Conservation (phyloP, 371 early-diverging fungal genomes). For the Umbelopsis sp. region DNA sequence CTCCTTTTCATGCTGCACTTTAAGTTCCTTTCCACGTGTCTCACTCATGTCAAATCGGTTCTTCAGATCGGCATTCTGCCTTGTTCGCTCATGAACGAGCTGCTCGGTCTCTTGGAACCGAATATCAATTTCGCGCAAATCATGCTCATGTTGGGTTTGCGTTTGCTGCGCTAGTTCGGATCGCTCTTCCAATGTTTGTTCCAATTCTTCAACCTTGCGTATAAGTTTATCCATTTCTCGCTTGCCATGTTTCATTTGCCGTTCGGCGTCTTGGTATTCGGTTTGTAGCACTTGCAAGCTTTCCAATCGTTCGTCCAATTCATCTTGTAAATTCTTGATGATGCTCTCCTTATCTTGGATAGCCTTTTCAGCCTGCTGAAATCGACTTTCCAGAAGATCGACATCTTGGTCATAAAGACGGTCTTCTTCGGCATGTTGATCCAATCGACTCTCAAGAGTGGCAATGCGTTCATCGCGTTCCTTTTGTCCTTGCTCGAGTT, state of each 20-base stretch:
- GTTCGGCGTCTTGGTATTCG: constrained; percentile 23
- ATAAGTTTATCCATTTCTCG: constrained; percentile 36
- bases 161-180: constrained; percentile 25
- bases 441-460: constrained; percentile 18
- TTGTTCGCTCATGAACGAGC: constrained; percentile 34
- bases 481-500: constrained; percentile 32
- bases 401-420: constrained; percentile 26
- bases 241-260: constrained; percentile 25
- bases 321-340: constrained; percentile 23
- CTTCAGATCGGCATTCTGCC: constrained; percentile 24
- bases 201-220: constrained; percentile 24
- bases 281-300: constrained; percentile 23
- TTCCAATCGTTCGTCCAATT: constrained; percentile 21
- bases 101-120: constrained; percentile 34
- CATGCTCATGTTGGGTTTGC: constrained; percentile 26
- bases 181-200: constrained; percentile 22
- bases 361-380: constrained; percentile 24
- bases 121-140: constrained; percentile 25
- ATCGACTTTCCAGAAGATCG: constrained; percentile 24
- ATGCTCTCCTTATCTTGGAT: constrained; percentile 28
- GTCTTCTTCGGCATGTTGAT: constrained; percentile 18
- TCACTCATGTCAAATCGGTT: constrained; percentile 19
- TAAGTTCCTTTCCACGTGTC: constrained; percentile 24
- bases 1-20: constrained; percentile 23
- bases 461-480: constrained; percentile 24